Percentiles rank a stretch among this genome's conserved stretches.
Conservation (phyloP, 2,329 filamentous ascomycete species). For the Alternaria sp. region DNA sequence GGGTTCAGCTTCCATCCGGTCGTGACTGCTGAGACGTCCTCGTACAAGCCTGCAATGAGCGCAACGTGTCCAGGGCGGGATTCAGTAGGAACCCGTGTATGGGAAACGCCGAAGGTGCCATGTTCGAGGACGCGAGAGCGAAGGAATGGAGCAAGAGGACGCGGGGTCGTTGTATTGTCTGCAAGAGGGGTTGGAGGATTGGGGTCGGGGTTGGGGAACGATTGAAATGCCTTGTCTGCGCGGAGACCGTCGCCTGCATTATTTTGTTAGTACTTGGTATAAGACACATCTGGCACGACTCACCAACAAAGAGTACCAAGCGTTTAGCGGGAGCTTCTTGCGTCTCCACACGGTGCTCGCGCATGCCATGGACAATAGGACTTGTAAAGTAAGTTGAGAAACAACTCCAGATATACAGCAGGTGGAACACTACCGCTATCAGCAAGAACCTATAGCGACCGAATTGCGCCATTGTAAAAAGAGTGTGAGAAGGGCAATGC, state of each 20-base stretch:
- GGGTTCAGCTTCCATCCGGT: conserved; percentile 99
- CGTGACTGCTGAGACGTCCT: conserved; percentile 96
- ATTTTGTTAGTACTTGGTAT: background rate
- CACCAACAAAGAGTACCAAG: conserved; percentile 91
- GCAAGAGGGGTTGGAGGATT: conserved; percentile 64
- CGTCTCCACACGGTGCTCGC: conserved; percentile 75
- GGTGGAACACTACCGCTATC: conserved; percentile 88
- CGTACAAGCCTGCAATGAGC: conserved; percentile 93
- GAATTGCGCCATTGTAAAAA: conserved; percentile 60
- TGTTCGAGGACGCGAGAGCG: conserved; percentile 87
- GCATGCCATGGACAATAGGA: conserved; percentile 96
- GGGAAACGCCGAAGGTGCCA: conserved; percentile 95
- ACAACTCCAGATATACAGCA: conserved; percentile 82
- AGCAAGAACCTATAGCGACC: conserved; percentile 83
- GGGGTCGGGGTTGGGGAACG: conserved; percentile 84
- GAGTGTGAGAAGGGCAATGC: conserved; percentile 34
- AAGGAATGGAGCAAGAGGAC: conserved; percentile 87
- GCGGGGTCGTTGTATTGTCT: conserved; percentile 69
- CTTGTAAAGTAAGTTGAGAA: conserved; percentile 99
- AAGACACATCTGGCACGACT: conserved; percentile 13
- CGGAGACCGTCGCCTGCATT: conserved; percentile 82
- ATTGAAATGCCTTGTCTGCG: conserved; percentile 97
- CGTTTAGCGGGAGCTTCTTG: conserved; percentile 83
- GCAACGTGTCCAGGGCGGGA: conserved; percentile 96
- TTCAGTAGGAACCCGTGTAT: conserved; percentile 95